Conservation (phyloP, 2,329 filamentous ascomycete species). For the Ophiostoma quercus region DNA sequence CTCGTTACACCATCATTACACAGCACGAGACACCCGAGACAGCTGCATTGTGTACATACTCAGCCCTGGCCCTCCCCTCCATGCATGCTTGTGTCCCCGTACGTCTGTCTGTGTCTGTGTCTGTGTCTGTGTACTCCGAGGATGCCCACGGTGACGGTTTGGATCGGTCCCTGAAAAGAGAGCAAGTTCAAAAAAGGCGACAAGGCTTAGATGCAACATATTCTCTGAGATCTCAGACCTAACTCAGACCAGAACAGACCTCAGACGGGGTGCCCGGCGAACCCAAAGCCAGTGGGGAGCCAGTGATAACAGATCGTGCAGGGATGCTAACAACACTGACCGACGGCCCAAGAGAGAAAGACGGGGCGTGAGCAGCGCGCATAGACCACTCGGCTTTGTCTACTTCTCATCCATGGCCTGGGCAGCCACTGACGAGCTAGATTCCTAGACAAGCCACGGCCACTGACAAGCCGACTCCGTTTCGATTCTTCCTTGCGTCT, state of each 20-base stretch:
- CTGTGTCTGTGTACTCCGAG: too few relatives aligned
- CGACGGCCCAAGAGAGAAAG: constrained; percentile 6
- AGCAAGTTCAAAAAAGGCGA: background rate
- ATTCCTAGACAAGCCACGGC: background rate
- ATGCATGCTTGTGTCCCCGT: too few relatives aligned
- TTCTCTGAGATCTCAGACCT: too few relatives aligned
- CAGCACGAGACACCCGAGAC: background rate
- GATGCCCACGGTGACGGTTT: background rate
- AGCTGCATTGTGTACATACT: background rate
- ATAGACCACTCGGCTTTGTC: background rate
- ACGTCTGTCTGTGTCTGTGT: too few relatives aligned
- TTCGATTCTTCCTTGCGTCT: constrained; percentile 7
- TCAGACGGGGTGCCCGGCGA: background rate
- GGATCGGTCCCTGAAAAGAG: background rate
- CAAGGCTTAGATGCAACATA: background rate
- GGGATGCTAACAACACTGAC: background rate
- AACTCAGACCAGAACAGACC: background rate
- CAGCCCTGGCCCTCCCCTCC: background rate
- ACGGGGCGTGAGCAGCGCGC: constrained; percentile 5
- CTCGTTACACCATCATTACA: background rate
- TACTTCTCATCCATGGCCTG: background rate
- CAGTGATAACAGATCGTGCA: background rate
- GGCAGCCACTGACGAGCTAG: background rate
- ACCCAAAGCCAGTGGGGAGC: background rate
- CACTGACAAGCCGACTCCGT: background rate